Evolutionary conservation across 2,329 filamentous ascomycete species (phyloP).

Genomic region (Ophiostoma sp.): DNA sequence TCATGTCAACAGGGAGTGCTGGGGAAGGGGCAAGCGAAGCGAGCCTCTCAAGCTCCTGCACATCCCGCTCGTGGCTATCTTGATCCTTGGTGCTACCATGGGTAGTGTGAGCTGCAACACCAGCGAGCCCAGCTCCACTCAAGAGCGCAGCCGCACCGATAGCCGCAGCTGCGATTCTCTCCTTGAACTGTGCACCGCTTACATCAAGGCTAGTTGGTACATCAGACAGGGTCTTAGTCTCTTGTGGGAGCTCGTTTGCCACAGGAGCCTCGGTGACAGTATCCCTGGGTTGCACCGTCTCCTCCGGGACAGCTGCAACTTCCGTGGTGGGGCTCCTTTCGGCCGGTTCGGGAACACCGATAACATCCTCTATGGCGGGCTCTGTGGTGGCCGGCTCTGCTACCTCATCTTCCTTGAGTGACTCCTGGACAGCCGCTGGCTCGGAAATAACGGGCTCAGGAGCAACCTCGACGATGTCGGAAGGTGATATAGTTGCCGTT

Average conservation of each 20-base stretch:
- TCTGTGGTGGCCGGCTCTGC: background rate
- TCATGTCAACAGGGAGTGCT: conserved; percentile 13
- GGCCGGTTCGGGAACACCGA: background rate
- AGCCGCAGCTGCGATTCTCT: conserved; percentile 18
- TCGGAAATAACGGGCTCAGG: background rate
- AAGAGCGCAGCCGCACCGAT: conserved; percentile 22
- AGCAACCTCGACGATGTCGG: background rate
- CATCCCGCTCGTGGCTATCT: conserved; percentile 16
- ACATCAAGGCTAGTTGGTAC: background rate
- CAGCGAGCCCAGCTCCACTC: conserved; percentile 22
- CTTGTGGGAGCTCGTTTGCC: background rate
- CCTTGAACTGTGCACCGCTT: conserved; percentile 10
- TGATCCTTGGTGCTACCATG: background rate
- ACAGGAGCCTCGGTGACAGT: background rate
- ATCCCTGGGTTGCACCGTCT: background rate
- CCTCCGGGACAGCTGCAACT: background rate
- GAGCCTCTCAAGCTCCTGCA: conserved; percentile 21
- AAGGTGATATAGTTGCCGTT: background rate
- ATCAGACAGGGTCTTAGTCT: background rate
- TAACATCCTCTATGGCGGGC: background rate
- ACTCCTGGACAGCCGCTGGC: background rate
- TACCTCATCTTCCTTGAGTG: background rate
- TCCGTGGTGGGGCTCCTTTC: background rate
- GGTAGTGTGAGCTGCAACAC: background rate
- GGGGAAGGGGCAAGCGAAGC: conserved; percentile 19